Percentiles rank a stretch among this genome's conserved stretches.
Conservation (phyloP, 441 rosid genomes). For the Populus trichocarpa region DNA sequence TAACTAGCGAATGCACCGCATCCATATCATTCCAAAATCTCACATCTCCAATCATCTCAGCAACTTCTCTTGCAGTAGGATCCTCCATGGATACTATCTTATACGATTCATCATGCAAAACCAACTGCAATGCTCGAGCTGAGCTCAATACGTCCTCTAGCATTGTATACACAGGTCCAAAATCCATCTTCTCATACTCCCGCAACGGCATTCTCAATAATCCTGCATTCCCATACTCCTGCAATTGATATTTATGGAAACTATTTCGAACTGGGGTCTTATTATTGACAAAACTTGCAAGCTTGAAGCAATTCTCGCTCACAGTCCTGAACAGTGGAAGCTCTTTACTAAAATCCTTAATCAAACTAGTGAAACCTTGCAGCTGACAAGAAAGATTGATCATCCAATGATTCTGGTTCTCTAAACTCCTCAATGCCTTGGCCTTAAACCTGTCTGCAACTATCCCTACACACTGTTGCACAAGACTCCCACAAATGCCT, state of each 20-base stretch:
- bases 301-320: no score
- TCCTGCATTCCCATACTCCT: slow-evolving; percentile 58
- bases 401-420: slow-evolving; percentile 93
- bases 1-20: slow-evolving; percentile 71
- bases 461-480: slow-evolving; percentile 86
- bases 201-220: slow-evolving; percentile 58
- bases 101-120: slow-evolving; percentile 65
- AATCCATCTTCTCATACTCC: slow-evolving; percentile 38
- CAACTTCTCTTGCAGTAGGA: slow-evolving; percentile 62
- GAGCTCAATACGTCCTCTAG: slow-evolving; percentile 75
- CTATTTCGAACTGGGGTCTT: slow-evolving; percentile 53
- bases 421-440: slow-evolving; percentile 77
- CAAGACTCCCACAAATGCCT: slow-evolving; percentile 72
- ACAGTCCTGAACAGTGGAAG: no score
- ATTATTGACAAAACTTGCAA: slow-evolving; percentile 46
- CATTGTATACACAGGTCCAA: slow-evolving; percentile 52
- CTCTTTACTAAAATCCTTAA: slow-evolving; percentile 45
- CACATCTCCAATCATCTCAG: slow-evolving; percentile 70
- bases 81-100: slow-evolving; percentile 75
- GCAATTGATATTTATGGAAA: slow-evolving; percentile 74
- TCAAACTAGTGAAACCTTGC: slow-evolving; percentile 68
- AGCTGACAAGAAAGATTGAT: slow-evolving; percentile 89
- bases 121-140: slow-evolving; percentile 64
- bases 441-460: slow-evolving; percentile 83
- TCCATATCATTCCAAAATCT: slow-evolving; percentile 90